Evolutionary conservation across 139 green algal species (phyloP).

Genomic region (Coelastrella sp.): DNA sequence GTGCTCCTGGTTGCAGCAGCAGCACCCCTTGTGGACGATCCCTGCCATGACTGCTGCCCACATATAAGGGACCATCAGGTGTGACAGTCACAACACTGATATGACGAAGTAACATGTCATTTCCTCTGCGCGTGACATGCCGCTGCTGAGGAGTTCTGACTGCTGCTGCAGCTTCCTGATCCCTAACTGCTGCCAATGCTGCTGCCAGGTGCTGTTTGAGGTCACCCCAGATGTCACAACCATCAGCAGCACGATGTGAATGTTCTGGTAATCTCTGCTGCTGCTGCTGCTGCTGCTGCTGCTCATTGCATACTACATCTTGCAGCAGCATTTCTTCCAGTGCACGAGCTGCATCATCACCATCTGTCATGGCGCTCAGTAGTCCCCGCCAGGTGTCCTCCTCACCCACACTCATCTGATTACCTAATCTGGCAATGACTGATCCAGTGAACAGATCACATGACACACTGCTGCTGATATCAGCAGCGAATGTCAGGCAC

Average conservation of each 20-base stretch:
- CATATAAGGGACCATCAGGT: background rate
- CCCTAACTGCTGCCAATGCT: background rate
- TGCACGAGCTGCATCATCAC: background rate
- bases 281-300: slow-evolving; percentile 21
- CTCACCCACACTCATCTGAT: background rate
- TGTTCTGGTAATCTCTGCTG: too few species aligned
- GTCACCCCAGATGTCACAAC: background rate
- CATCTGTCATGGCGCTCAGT: background rate
- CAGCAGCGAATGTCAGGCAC: background rate
- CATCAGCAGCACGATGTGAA: background rate
- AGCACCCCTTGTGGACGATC: background rate
- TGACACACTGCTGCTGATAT: background rate
- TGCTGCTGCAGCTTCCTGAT: slow-evolving; percentile 3
- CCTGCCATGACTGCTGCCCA: background rate
- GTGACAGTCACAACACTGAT: background rate
- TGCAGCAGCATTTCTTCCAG: too few species aligned
- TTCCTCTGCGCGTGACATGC: background rate
- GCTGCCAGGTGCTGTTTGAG: background rate
- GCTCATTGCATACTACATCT: background rate
- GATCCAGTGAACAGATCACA: background rate
- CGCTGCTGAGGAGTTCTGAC: background rate
- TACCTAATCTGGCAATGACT: background rate
- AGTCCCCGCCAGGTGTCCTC: background rate
- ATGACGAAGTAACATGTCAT: background rate
- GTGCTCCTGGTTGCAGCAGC: background rate